These are phyloP conservation scores for Vicia villosa DNA, from an alignment of 306 rosid species.

Conservation along the genomic window DNA sequence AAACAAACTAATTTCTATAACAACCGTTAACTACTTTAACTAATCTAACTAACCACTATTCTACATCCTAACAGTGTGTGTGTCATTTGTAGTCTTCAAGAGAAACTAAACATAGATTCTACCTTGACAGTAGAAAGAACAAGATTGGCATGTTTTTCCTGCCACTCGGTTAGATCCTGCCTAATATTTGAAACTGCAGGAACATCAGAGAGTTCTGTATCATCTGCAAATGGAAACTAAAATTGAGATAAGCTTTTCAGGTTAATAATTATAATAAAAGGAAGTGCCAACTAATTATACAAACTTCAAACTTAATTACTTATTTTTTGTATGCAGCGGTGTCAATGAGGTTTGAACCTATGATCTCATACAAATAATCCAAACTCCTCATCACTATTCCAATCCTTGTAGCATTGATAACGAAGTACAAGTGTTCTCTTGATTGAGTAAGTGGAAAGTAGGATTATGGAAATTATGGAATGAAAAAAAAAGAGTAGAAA, in stretches of 20 bases:
- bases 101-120: constrained; percentile 7
- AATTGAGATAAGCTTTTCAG: constrained; percentile 16
- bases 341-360: too few relatives aligned
- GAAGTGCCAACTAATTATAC: not conserved
- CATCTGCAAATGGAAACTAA: constrained; percentile 53
- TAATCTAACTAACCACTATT: too few relatives aligned
- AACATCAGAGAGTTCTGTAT: constrained; percentile 51
- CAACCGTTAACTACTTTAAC: too few relatives aligned
- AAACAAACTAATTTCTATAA: too few relatives aligned
- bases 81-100: not conserved
- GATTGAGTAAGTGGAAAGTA: not conserved
- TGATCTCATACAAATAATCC: too few relatives aligned
- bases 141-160: constrained; percentile 66
- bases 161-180: constrained; percentile 77
- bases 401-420: not conserved
- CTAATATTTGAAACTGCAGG: constrained; percentile 65
- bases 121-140: constrained; percentile 74
- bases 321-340: not conserved
- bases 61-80: too few relatives aligned
- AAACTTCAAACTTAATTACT: not conserved
- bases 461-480: not conserved
- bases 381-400: too few relatives aligned
- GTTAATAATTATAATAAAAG: not conserved
- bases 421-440: not conserved
- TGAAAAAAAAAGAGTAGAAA: constrained; percentile 9